Evolutionary conservation across 257 asterid genomes (phyloP).

Genomic region (Capsicum rhomboideum): DNA sequence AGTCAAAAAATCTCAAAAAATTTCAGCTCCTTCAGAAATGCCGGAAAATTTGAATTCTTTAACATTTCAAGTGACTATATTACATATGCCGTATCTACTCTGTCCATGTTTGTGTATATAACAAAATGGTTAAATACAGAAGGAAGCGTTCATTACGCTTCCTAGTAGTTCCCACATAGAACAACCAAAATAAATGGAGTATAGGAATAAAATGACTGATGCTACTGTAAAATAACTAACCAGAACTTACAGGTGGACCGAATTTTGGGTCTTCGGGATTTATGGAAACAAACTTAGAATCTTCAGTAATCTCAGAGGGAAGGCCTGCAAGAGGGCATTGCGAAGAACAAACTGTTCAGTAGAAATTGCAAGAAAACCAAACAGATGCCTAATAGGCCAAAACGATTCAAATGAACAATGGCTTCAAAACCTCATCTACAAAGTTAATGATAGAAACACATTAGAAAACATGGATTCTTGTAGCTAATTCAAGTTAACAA

Average conservation of each 20-base stretch:
- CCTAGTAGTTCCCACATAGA: background rate
- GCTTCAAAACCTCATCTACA: background rate
- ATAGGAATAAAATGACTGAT: background rate
- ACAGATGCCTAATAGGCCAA: background rate
- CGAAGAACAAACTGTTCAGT: background rate
- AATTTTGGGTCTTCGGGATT: conserved; percentile 54
- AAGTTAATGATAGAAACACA: background rate
- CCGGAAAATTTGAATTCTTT: background rate
- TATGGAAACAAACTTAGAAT: conserved; percentile 79
- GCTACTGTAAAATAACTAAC: conserved; percentile 27
- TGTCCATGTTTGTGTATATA: background rate
- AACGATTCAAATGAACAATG: background rate
- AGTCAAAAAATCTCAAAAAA: background rate
- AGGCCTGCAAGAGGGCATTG: conserved; percentile 33
- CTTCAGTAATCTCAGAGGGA: conserved; percentile 69
- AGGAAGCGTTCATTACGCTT: background rate
- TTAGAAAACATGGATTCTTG: background rate
- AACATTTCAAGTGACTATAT: background rate
- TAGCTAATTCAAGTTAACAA: background rate
- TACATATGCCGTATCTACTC: background rate
- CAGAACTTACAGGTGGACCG: conserved; percentile 96
- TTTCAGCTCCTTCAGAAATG: background rate
- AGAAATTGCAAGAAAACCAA: background rate
- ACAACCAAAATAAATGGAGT: background rate
- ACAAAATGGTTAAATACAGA: background rate